phyloP scores from a whole-genome alignment of 1,284 basidiomycete genomes.

The Takashimella tepidaria region DNA sequence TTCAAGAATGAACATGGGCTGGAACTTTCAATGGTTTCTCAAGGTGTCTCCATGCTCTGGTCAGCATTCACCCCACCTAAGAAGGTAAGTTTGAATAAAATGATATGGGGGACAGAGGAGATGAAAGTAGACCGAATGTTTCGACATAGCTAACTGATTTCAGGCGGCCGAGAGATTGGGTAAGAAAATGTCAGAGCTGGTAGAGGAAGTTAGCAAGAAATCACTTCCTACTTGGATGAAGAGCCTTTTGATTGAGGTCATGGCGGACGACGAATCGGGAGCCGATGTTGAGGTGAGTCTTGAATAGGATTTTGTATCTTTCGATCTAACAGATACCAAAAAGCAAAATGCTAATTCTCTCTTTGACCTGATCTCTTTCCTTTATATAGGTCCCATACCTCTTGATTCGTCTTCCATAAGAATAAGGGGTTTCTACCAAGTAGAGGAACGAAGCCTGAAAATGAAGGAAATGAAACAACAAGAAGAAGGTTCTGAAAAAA shows the following conservation, averaged over 20 bases:
- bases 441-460: too few relatives aligned
- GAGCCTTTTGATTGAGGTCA: conserved; percentile 86
- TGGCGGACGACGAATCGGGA: conserved; percentile 83
- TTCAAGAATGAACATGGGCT: conserved; percentile 83
- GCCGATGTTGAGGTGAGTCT: conserved; percentile 54
- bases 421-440: too few relatives aligned
- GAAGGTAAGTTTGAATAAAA: conserved; percentile 58
- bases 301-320: not conserved
- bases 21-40: conserved; percentile 91
- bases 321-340: not conserved
- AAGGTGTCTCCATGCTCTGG: conserved; percentile 97
- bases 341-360: too few relatives aligned
- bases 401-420: conserved; percentile 4
- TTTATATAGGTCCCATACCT: conserved; percentile 27
- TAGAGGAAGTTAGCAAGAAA: conserved; percentile 92
- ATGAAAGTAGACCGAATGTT: conserved; percentile 6
- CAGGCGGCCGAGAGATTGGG: conserved; percentile 79
- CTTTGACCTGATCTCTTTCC: too few relatives aligned
- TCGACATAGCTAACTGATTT: too few relatives aligned
- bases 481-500: too few relatives aligned
- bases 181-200: conserved; percentile 85
- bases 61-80: conserved; percentile 85
- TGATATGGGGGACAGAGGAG: not conserved
- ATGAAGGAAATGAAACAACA: too few relatives aligned
- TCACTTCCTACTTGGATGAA: conserved; percentile 71